phyloP scores from a whole-genome alignment of 225 moss, liverwort and hornwort species.

The Pleurozium schreberi region DNA sequence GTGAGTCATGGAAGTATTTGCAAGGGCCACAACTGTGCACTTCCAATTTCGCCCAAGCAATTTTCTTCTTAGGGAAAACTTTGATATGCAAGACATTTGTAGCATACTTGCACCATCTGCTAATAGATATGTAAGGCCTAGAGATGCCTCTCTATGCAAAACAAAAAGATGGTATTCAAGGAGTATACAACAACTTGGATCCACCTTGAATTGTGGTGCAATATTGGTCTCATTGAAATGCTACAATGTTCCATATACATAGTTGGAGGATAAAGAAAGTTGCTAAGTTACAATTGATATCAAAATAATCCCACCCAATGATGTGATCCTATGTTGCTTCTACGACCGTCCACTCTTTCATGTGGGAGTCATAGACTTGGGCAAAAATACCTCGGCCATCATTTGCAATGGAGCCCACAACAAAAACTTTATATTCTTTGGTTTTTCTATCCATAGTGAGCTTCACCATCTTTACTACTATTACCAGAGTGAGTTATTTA shows the following conservation, averaged over 20 bases:
- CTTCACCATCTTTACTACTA: not conserved
- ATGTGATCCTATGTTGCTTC: not conserved
- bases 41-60: not conserved
- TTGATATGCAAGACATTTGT: not conserved
- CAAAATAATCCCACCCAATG: not conserved
- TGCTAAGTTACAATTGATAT: no score
- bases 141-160: not conserved
- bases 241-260: not conserved
- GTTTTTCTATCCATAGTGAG: not conserved
- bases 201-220: not conserved
- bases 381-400: not conserved
- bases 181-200: not conserved
- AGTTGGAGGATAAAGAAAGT: not conserved
- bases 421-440: not conserved
- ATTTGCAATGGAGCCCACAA: not conserved
- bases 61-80: not conserved
- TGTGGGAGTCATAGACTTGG: not conserved
- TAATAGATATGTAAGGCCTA: accelerated
- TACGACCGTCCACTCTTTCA: not conserved
- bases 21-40: no score
- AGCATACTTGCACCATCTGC: not conserved
- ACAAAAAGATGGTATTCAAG: not conserved
- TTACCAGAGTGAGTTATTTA: not conserved
- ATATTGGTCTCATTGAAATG: not conserved
- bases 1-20: no score